Base-by-base conservation (phyloP, 2,329 filamentous ascomycete species). In the Diaporthe citriasiana region DNA sequence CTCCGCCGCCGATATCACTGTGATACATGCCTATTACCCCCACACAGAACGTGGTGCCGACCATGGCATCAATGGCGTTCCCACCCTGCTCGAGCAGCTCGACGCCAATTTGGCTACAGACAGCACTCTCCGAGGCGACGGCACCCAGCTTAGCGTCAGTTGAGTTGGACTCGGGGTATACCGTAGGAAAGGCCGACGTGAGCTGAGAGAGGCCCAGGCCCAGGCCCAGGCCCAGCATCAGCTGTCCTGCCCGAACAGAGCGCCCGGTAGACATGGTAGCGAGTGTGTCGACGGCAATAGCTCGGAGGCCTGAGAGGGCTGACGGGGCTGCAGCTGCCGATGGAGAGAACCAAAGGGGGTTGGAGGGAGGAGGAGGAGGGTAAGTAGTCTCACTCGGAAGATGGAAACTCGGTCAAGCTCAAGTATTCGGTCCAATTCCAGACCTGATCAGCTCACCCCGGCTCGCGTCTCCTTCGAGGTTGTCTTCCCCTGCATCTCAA, bases 1-100 rank as follows among this genome's bases (percentile, higher is more conserved):
- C 94, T 19, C 94, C 94, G 4, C 94, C 94, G 8, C 93, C 93
- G 73, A 96, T 90, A 6, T 94, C 94, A 77, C 83, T 85, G 79
- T 93, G 91, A 76, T 93, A 92, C 90, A 92, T 92, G 59, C 85
- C 89, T 50, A 91, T 84, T 2, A 89, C 88, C 4, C 92, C 92
- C 9, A 93, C 86, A 73, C 92, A 93, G 69, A 93, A 86, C 30
- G 89, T 87, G 0, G 91, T 92, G 15, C 88, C 90, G 35, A 93
- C 89, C 74, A 92, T 82, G 7, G 91, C 90, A 83, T 93, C 92
- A 10, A 90, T 91, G 10, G 92, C 91, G 82, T 92, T 93, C 19
- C 92, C 91, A 19, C 91, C 91, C 56, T 85, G 79, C 70, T 88
- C 83, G 71, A 93, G 78, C 38, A 92, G 84, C 13, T 88, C 82